Evolutionary conservation across 225 moss, liverwort and hornwort genomes (phyloP), one percentile per base, ranked within the genome.

Genomic region (Antitrichia curtipendula): DNA sequence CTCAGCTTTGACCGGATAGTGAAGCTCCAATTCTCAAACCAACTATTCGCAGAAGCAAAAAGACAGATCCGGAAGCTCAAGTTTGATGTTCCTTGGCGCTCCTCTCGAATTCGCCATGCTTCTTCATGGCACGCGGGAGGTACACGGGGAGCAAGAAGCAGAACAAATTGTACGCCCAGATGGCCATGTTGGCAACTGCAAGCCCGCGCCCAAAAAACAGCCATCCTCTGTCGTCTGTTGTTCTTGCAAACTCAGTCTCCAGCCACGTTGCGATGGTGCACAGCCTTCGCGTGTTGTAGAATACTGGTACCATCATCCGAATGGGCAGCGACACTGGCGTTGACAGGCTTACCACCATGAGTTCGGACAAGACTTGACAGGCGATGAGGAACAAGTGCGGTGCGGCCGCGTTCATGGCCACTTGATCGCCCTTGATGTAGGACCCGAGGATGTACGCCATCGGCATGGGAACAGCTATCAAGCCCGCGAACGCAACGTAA

Each of bases 91-190:
- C 86, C 90, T 85, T 92, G 45, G 82, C 61, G 56, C 81, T 88
- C 77, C 86, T 88, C 89, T 92, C 93, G 34, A 91, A 5, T 52
- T 93, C 90, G 23, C 68, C 87, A 61, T 95, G 93, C 74, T 52
- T 80, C 80, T 68, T 90, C 89, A 94, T 91, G 68, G 16, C 24
- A 9, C 82, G 74, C 14, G 95, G 95, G 38, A 92, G 49, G 81
- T 89, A 90, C 21, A 94, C 78, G 13, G 94, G 94, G 54, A 95
- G 84, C 91, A 95, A 82, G 88, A 95, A 94, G 64, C 91, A 75
- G 61, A 92, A 90, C 43, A 95, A 49, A 76, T 95, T 96, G 86
- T 82, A 94, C 11, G 89, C 68, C 95, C 94, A 95, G 17, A 95
- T 1, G 50, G 88, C 72, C 89, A 93, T 87, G 82, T 92, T 94